These are phyloP conservation scores for Sugiyamaella smithiae DNA, from an alignment of 805 yeast genomes.

Conservation along the genomic window DNA sequence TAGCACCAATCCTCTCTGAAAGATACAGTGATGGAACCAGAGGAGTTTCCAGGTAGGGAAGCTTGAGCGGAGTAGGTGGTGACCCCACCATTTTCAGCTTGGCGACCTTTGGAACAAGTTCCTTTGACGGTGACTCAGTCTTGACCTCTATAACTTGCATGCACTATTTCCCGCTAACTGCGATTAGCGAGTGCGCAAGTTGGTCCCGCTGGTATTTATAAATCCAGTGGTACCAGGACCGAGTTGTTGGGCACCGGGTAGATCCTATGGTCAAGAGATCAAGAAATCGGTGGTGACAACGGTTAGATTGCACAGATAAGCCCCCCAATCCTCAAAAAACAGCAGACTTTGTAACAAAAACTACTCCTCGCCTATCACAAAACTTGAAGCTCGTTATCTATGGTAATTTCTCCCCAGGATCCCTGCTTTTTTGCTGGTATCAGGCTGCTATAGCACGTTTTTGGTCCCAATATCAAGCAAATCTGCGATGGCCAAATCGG, in stretches of 20 bases:
- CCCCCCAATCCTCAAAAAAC: neutral
- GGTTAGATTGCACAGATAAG: neutral
- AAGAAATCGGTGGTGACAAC: neutral
- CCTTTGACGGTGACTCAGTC: neutral
- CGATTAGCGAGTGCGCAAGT: neutral
- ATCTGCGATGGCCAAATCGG: neutral
- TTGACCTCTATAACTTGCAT: neutral
- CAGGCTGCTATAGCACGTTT: neutral
- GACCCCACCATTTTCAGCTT: slow-evolving; percentile 1
- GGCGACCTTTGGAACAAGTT: neutral
- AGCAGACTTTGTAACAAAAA: neutral
- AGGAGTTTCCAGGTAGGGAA: slow-evolving; percentile 60
- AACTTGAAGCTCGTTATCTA: neutral
- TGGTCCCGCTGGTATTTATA: neutral
- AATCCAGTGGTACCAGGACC: neutral
- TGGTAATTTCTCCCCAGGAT: neutral
- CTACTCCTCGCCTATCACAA: neutral
- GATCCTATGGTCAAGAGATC: neutral
- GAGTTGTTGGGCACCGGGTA: slow-evolving; percentile 4
- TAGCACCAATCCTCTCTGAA: slow-evolving; percentile 67
- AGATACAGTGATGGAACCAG: slow-evolving; percentile 67
- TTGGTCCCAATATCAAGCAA: neutral
- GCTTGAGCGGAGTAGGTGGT: slow-evolving; percentile 6
- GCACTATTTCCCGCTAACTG: neutral
- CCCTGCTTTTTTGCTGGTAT: too few species aligned